A percentile compares a stretch with the other conserved stretches of the same genome.
phyloP scores from a whole-genome alignment of 1,284 basidiomycete genomes.

The Fistulina hepatica region DNA sequence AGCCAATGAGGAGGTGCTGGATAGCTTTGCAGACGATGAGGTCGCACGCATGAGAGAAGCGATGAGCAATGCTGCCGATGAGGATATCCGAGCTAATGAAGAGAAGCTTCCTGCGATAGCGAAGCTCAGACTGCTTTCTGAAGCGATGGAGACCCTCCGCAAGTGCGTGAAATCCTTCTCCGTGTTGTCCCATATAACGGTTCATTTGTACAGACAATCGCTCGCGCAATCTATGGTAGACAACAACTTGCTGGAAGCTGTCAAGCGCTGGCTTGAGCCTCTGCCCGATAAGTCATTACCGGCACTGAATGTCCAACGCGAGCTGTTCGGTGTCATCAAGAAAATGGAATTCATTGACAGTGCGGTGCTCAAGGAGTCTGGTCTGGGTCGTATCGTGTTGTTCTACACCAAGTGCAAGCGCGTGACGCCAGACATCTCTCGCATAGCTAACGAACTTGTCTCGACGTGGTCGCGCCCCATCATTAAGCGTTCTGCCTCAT shows the following conservation, averaged over 20 bases:
- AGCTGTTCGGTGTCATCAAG: slow-evolving; percentile 77
- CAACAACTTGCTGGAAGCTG: slow-evolving; percentile 88
- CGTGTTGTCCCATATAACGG: slow-evolving; percentile 3
- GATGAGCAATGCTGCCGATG: slow-evolving; percentile 83
- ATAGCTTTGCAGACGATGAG: slow-evolving; percentile 86
- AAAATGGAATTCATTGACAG: slow-evolving; percentile 92
- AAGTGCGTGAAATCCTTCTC: slow-evolving; percentile 51
- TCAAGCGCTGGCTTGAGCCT: slow-evolving; percentile 90
- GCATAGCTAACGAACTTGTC: slow-evolving; percentile 79
- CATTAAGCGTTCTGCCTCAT: slow-evolving; percentile 82
- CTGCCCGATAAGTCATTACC: slow-evolving; percentile 81
- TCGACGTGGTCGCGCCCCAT: slow-evolving; percentile 90
- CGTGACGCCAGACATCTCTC: slow-evolving; percentile 71
- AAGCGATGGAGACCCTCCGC: slow-evolving; percentile 88
- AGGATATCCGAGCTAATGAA: slow-evolving; percentile 75
- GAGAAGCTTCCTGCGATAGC: slow-evolving; percentile 78
- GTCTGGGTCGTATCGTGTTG: slow-evolving; percentile 83
- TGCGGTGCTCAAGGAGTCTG: slow-evolving; percentile 83
- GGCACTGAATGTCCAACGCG: slow-evolving; percentile 90
- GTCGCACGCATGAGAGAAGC: slow-evolving; percentile 74
- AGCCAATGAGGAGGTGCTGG: slow-evolving; percentile 70
- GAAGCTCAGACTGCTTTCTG: slow-evolving; percentile 78
- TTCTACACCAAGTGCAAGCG: slow-evolving; percentile 95
- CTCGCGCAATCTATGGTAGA: slow-evolving; percentile 91
- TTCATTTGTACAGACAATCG: slow-evolving; percentile 53